Evolutionary conservation across 1,284 basidiomycete species (phyloP), one percentile per base, ranked within the genome.

Genomic region (Trichosporon sp.): DNA sequence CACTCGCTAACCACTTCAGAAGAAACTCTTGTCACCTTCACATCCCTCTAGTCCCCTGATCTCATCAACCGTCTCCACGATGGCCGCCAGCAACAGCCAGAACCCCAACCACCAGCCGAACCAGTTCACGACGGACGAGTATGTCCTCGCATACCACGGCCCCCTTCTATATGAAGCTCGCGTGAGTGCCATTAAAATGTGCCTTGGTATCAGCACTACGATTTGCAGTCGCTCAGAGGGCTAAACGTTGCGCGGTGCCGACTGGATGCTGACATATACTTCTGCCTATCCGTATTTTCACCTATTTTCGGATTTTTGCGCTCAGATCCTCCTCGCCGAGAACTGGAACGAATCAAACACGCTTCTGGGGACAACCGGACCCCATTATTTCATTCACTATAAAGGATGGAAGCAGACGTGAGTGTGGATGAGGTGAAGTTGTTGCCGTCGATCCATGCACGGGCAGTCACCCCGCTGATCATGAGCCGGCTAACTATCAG

Each of bases 391-490:
- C 75, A 96, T 99, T 31, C 97, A 99, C 84, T 99, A 99, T 87
- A 96, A 97, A 82, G 97, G 97, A 4, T 99, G 97, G 97, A 99
- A 98, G 84, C 92, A 95, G 84, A 96, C 93, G 91, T 96, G 81
- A 83, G 93, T 88, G 19, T 35, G 10, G 37, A 66, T 61, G 64
- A 37, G 8, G 21, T 54, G 12, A 5, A 16, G 14, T 14, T 2
- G 12, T 10, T 16, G 26, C 31, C 31, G 56, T 46, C 43, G 56
- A 14, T 35, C 56, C 31, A 31, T 14, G 32, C 56, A 35, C 19
- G 4, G 32, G 56, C 8, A 31, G 56, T 3, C 56, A 4, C 19
- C 35, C 12, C n/a, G 40, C 12, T 7, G 16, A 10, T 56, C 38
- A 26, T 31, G 67, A 68, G 54, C 66, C 65, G 37, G 54, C 31